Evolutionary conservation across 1,284 basidiomycete genomes (phyloP), one percentile per base, ranked within the genome.

Genomic region (Malassezia brasiliensis): DNA sequence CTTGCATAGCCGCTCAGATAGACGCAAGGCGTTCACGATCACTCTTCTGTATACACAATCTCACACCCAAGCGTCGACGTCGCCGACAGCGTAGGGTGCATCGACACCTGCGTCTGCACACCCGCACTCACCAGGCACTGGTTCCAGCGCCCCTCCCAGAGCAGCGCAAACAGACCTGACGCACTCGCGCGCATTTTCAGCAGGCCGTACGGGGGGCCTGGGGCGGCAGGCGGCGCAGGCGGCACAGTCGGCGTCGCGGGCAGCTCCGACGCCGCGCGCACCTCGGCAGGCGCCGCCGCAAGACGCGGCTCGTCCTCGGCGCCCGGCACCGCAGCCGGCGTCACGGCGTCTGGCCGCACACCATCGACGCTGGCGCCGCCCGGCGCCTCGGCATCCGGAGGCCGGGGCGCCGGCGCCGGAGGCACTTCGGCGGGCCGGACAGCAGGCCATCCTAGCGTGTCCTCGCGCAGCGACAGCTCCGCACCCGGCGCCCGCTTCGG

Each of bases 131-230:
- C 83, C 15, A 96, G 79, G 77, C 90, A 85, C 66, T 89, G 88
- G 41, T 85, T 82, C 66, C 96, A 77, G n/a, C 89, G 82, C 7
- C 90, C 88, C 78, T 96, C 90, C 87, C 91, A 96, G 70, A 96
- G 82, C 32, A 96, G 75, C 5, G 90, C 86, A 30, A 94, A 80
- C 63, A 89, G 85, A 19, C 63, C 59, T 3, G 54, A 63, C 0
- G 90, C 91, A 0, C 88, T 90, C 19, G 88, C 81, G 50, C 87
- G 82, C 4, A 87, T 85, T 77, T 96, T 96, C 47, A 96, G 80
- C 0, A 96, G 87, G 5, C 90, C 90, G 40, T 22, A 28, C 36
- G 47, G 22, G 15, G 20, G 14, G 31, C 31, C 11, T 11, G 31
- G 6, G n/a, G n/a, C n/a, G n/a, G n/a, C n/a, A n/a, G n/a, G 25